These are phyloP conservation scores for Cercospora sp. DNA, from an alignment of 2,329 filamentous ascomycete species.

Conservation along the genomic window DNA sequence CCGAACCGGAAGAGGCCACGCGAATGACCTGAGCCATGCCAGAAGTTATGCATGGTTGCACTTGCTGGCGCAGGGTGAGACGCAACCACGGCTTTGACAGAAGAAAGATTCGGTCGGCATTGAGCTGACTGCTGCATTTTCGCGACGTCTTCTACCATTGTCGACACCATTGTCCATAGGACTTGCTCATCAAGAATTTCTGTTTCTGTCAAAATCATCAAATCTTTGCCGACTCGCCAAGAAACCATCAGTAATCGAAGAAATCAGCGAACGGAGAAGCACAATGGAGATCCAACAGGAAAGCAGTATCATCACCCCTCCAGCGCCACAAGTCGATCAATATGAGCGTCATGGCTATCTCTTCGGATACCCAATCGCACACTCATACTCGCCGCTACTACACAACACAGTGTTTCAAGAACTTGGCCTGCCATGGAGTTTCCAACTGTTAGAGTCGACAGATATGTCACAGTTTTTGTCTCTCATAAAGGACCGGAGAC, in stretches of 20 bases:
- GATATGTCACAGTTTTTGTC: constrained; percentile 48
- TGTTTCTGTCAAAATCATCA: neutral
- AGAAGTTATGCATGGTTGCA: neutral
- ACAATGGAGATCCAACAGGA: constrained; percentile 21
- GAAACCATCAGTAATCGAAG: neutral
- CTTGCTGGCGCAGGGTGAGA: neutral
- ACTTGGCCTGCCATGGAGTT: constrained; percentile 55
- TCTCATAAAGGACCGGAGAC: constrained; percentile 58
- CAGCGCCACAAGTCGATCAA: constrained; percentile 34
- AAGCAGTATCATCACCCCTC: constrained; percentile 28
- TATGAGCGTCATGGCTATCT: constrained; percentile 56
- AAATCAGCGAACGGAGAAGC: neutral
- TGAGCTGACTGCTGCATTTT: neutral
- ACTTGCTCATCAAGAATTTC: neutral
- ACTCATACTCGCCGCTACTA: constrained; percentile 57
- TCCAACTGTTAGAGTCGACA: constrained; percentile 50
- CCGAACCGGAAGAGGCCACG: neutral
- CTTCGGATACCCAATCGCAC: constrained; percentile 58
- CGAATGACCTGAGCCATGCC: constrained; percentile 2
- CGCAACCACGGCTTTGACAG: neutral
- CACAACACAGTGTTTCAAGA: constrained; percentile 56
- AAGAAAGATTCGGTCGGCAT: neutral
- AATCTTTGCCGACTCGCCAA: neutral
- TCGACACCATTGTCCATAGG: neutral
- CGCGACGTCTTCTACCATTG: neutral